phyloP scores from a whole-genome alignment of 768 basidiomycete species.

The Auricularia heimuer region DNA sequence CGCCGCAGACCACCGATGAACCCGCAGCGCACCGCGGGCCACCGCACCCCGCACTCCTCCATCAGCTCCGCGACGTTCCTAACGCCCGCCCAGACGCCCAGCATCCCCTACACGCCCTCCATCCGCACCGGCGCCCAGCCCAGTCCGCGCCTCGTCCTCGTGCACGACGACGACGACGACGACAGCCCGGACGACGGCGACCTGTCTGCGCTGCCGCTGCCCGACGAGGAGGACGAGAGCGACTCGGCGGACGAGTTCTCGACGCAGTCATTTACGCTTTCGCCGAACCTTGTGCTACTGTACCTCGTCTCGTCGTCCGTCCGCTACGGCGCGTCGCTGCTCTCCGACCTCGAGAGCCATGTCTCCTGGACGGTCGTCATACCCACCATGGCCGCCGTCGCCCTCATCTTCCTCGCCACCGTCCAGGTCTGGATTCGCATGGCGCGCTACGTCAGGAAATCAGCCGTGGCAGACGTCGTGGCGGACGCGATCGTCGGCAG shows the following conservation, averaged over 20 bases:
- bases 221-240: constrained; percentile 37
- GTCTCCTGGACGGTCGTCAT: constrained; percentile 42
- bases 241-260: constrained; percentile 27
- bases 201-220: constrained; percentile 21
- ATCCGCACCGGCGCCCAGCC: neutral
- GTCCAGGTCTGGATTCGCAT: constrained; percentile 71
- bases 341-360: constrained; percentile 35
- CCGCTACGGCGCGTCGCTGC: constrained; percentile 57
- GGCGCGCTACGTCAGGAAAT: constrained; percentile 57
- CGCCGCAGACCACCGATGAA: too few relatives aligned
- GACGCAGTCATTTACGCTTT: constrained; percentile 37
- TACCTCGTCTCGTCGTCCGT: constrained; percentile 62
- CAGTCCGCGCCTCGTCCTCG: constrained; percentile 38
- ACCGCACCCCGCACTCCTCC: constrained; percentile 2
- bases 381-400: constrained; percentile 40
- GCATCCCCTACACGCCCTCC: neutral
- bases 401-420: constrained; percentile 48
- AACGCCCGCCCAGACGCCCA: neutral
- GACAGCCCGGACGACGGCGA: constrained; percentile 17
- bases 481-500: constrained; percentile 49
- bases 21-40: neutral
- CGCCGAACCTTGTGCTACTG: constrained; percentile 49
- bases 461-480: constrained; percentile 57
- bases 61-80: neutral
- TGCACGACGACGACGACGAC: constrained; percentile 42